These are phyloP conservation scores for Candida smagusa DNA, from an alignment of 1,139 yeast species.

Conservation along the genomic window DNA sequence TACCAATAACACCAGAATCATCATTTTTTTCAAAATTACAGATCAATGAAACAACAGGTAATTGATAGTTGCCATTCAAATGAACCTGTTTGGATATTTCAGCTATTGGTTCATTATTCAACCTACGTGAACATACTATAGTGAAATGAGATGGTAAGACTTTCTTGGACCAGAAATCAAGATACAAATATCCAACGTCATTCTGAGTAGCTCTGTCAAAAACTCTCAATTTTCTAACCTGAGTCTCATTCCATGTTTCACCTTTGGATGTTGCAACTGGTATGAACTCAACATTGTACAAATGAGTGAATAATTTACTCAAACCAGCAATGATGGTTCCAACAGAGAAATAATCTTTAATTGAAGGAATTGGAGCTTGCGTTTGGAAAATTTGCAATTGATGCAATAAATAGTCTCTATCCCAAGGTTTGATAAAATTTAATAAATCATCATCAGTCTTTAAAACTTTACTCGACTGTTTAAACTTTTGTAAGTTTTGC, in stretches of 20 bases:
- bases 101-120: constrained; percentile 29
- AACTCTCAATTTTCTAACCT: constrained; percentile 80
- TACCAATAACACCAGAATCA: constrained; percentile 20
- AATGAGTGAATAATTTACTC: constrained; percentile 60
- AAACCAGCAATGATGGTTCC: constrained; percentile 88
- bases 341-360: constrained; percentile 62
- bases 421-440: constrained; percentile 77
- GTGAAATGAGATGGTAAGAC: constrained; percentile 90
- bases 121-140: constrained; percentile 81
- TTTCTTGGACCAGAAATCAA: constrained; percentile 47
- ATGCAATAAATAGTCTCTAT: constrained; percentile 64
- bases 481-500: constrained; percentile 35
- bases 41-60: constrained; percentile 86
- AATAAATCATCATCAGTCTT: constrained; percentile 38
- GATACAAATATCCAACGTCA: constrained; percentile 38
- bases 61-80: constrained; percentile 57
- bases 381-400: constrained; percentile 14
- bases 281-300: constrained; percentile 74
- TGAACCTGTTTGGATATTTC: constrained; percentile 45
- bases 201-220: constrained; percentile 25
- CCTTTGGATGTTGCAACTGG: constrained; percentile 66
- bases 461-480: constrained; percentile 14
- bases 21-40: constrained; percentile 65
- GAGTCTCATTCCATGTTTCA: constrained; percentile 83
- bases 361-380: constrained; percentile 5